Evolutionary conservation across 805 yeast genomes (phyloP).

Genomic region (Wickerhamomyces tratensis): DNA sequence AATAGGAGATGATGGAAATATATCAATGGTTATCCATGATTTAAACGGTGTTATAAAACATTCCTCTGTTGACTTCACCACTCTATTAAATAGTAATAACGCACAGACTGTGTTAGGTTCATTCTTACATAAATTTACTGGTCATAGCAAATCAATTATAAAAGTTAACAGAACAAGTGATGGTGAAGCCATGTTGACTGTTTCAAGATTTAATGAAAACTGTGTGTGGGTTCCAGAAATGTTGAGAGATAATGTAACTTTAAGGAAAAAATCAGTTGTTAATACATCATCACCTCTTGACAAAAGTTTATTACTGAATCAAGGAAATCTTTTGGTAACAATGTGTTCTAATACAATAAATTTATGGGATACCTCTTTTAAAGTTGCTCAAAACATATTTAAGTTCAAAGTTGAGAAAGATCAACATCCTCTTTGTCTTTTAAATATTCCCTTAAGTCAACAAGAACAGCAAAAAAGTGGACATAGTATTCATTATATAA

Average conservation of each 20-base stretch:
- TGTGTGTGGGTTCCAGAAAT: slow-evolving; percentile 46
- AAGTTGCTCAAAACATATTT: slow-evolving; percentile 15
- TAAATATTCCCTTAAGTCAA: slow-evolving; percentile 23
- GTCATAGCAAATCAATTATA: slow-evolving; percentile 76
- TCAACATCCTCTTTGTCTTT: slow-evolving; percentile 18
- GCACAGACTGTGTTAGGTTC: slow-evolving; percentile 9
- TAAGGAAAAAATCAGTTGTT: slow-evolving; percentile 29
- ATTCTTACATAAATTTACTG: slow-evolving; percentile 58
- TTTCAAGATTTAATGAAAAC: slow-evolving; percentile 53
- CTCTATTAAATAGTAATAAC: slow-evolving; percentile 8
- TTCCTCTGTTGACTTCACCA: slow-evolving; percentile 19
- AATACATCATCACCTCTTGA: slow-evolving; percentile 37
- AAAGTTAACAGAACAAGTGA: slow-evolving; percentile 55
- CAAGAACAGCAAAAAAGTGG: slow-evolving; percentile 11
- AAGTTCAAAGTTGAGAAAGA: slow-evolving; percentile 8
- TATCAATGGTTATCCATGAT: slow-evolving; percentile 39
- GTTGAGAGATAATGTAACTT: slow-evolving; percentile 22
- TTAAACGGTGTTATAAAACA: slow-evolving; percentile 27
- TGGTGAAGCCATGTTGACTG: slow-evolving; percentile 51
- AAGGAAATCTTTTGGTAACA: slow-evolving; percentile 36
- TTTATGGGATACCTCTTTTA: slow-evolving; percentile 49
- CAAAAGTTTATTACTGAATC: slow-evolving; percentile 38
- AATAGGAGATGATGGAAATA: slow-evolving; percentile 13
- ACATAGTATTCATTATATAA: slow-evolving; percentile 31
- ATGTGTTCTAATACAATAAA: slow-evolving; percentile 35